These are phyloP conservation scores for Nitzschia sp. DNA, from an alignment of 108 stramenopile genomes.

Conservation along the genomic window DNA sequence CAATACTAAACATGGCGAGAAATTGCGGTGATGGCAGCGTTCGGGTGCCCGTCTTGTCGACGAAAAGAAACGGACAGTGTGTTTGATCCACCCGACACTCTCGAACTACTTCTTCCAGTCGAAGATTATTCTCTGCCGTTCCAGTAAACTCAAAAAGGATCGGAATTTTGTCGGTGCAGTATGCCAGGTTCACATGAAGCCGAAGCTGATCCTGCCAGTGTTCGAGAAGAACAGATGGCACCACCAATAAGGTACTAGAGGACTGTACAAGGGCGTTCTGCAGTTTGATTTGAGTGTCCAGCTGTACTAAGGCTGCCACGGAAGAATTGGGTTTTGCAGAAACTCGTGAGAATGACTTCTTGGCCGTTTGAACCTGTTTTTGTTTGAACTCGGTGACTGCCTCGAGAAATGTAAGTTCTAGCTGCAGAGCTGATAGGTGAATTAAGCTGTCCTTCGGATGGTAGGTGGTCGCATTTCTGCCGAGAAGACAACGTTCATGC, in stretches of 20 bases:
- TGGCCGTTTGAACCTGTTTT: constrained; percentile 44
- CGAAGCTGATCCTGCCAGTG: constrained; percentile 85
- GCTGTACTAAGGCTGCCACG: constrained; percentile 60
- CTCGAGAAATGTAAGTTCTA: constrained; percentile 44
- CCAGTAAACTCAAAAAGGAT: constrained; percentile 41
- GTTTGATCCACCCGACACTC: constrained; percentile 34
- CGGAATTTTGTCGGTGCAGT: constrained; percentile 37
- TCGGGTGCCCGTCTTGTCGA: constrained; percentile 58
- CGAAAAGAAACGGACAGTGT: constrained; percentile 61
- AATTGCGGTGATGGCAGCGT: constrained; percentile 55
- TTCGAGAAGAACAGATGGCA: constrained; percentile 66
- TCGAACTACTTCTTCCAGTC: constrained; percentile 28
- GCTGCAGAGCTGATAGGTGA: constrained; percentile 57
- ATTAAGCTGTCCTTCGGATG: constrained; percentile 68
- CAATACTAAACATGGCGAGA: constrained; percentile 64
- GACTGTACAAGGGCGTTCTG: constrained; percentile 45
- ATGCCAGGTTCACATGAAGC: constrained; percentile 54
- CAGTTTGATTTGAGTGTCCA: constrained; percentile 37
- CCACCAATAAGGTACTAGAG: constrained; percentile 67
- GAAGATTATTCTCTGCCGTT: constrained; percentile 15
- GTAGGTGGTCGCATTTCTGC: constrained; percentile 81
- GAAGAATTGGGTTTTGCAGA: constrained; percentile 41
- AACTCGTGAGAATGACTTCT: constrained; percentile 44
- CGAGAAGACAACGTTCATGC: background rate
- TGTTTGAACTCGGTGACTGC: constrained; percentile 50